Evolutionary conservation across 257 asterid species (phyloP).

Genomic region (Plantago major): DNA sequence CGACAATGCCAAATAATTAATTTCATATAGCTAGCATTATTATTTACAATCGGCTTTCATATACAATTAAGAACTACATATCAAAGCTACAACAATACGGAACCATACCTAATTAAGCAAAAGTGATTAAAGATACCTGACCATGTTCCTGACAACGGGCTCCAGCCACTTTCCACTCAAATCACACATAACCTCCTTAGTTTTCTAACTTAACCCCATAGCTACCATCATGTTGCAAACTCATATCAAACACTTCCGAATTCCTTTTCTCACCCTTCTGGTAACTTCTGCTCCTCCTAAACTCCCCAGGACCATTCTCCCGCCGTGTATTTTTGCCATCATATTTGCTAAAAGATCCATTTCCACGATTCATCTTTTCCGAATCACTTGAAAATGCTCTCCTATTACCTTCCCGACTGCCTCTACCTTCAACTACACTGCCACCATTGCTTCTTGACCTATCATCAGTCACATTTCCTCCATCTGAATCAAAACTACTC

Average conservation of each 20-base stretch:
- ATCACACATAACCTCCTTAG: slow-evolving; percentile 17
- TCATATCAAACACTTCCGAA: slow-evolving; percentile 49
- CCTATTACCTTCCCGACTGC: slow-evolving; percentile 33
- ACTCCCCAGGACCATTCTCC: slow-evolving; percentile 19
- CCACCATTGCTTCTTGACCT: slow-evolving; percentile 15
- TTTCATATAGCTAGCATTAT: slow-evolving; percentile 8
- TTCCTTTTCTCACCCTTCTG: slow-evolving; percentile 27
- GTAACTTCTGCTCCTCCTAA: slow-evolving; percentile 19
- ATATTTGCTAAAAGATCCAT: slow-evolving; percentile 24
- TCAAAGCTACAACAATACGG: slow-evolving; percentile 14
- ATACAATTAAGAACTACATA: slow-evolving; percentile 10
- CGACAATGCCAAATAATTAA: slow-evolving; percentile 4
- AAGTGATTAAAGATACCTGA: slow-evolving; percentile 32
- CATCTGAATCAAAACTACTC: neutral
- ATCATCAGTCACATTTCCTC: slow-evolving; percentile 2
- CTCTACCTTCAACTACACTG: slow-evolving; percentile 23
- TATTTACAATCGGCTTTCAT: slow-evolving; percentile 6
- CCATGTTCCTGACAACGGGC: slow-evolving; percentile 18
- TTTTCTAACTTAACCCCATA: slow-evolving; percentile 41
- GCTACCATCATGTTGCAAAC: slow-evolving; percentile 61
- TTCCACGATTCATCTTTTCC: slow-evolving; percentile 21
- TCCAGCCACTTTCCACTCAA: slow-evolving; percentile 5
- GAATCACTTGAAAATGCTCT: slow-evolving; percentile 25
- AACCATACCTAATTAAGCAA: slow-evolving; percentile 21
- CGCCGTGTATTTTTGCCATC: slow-evolving; percentile 14